Conservation (phyloP, 495 filamentous ascomycete genomes). For the Penicillium flavigenum region DNA sequence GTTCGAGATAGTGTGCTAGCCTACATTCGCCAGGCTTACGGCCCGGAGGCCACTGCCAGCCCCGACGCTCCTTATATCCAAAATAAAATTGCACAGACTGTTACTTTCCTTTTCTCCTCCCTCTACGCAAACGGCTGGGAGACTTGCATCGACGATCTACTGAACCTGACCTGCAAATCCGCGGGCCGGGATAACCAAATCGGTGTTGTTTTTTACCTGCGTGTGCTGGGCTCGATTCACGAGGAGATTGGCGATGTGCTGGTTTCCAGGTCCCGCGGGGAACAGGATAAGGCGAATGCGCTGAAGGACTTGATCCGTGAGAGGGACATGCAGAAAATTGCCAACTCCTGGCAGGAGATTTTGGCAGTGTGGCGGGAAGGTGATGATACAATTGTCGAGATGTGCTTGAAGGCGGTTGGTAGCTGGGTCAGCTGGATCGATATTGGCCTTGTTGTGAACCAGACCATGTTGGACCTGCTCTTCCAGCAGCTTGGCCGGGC, state of each 20-base stretch:
- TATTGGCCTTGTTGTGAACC: slow-evolving; percentile 87
- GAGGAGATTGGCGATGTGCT: slow-evolving; percentile 96
- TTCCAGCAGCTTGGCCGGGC: slow-evolving; percentile 73
- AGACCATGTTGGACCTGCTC: slow-evolving; percentile 76
- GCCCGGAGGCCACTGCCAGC: slow-evolving; percentile 50
- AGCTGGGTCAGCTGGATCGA: slow-evolving; percentile 99
- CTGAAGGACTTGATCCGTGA: slow-evolving; percentile 86
- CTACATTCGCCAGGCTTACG: slow-evolving; percentile 74
- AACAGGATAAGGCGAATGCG: slow-evolving; percentile 74
- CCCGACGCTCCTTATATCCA: slow-evolving; percentile 75
- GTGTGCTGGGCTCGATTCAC: slow-evolving; percentile 82
- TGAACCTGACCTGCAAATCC: slow-evolving; percentile 58
- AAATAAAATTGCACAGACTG: slow-evolving; percentile 94
- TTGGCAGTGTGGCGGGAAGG: slow-evolving; percentile 74
- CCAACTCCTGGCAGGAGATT: slow-evolving; percentile 87
- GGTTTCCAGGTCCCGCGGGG: slow-evolving; percentile 68
- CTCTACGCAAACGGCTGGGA: slow-evolving; percentile 85
- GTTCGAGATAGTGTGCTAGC: slow-evolving; percentile 74
- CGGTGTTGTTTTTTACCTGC: slow-evolving; percentile 84
- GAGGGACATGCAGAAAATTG: slow-evolving; percentile 82
- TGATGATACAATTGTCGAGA: slow-evolving; percentile 73
- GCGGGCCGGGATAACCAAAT: slow-evolving; percentile 61
- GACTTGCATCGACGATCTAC: slow-evolving; percentile 83
- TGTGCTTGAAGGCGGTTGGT: slow-evolving; percentile 82
- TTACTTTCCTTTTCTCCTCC: slow-evolving; percentile 85